Base-by-base conservation (phyloP, 2,329 filamentous ascomycete genomes). In the Colletotrichum acutatum region DNA sequence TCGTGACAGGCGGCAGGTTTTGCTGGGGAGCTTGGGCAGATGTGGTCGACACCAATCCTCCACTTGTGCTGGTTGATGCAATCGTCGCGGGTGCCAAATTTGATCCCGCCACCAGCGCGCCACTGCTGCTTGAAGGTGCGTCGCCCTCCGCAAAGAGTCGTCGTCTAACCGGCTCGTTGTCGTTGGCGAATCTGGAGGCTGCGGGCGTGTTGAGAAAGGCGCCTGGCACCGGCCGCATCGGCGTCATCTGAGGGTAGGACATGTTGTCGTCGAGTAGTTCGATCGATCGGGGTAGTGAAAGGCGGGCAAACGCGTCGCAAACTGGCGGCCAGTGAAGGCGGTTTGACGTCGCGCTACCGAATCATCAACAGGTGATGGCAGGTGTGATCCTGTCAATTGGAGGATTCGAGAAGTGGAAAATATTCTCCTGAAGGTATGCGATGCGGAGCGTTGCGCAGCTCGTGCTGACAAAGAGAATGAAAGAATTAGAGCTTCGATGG, bases 161-260 rank as follows among this genome's bases (percentile, higher is more conserved):
- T 74, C 89, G 87, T 71, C 86, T 85, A 72, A 86, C 84, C 19
- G 86, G 82, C 77, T 90, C 86, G 74, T 82, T 77, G 49, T 78
- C 62, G 72, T 56, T 32, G 32, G 64, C 61, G 77, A 83, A 87
- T 76, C 86, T 85, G 64, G 87, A 86, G 66, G 84, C 82, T 46
- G 88, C 86, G 69, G 94, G 94, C 26, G 94, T 96, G 78, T 92
- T 90, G 79, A 95, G 84, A 80, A 92, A 96, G 78, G 92, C 91
- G 84, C 94, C 94, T 57, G 94, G 94, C 60, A 95, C 86, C 74
- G 90, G 90, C 78, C 93, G 91, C 84, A 92, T 88, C 52, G 94
- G 94, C 69, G 94, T 94, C 75, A 84, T 84, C 76, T 84, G 84
- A 28, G 86, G 83, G 76, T 89, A 88, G 64, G 89, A 85, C 90